Evolutionary conservation across 192 early-diverging fungal genomes (phyloP).

Genomic region (Entomortierella chlamydospora): DNA sequence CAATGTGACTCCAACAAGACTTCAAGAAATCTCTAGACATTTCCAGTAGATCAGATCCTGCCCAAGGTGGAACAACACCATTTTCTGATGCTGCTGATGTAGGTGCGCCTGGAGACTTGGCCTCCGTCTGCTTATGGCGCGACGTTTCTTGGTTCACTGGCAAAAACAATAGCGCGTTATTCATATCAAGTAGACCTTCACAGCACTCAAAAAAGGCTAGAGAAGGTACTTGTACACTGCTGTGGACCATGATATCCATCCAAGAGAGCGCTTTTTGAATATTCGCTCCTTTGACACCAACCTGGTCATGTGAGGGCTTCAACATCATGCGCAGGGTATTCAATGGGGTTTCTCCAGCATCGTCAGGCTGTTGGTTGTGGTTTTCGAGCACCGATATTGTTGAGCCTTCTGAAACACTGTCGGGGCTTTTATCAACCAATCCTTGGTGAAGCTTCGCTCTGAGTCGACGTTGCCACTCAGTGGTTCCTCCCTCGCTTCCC

Average conservation of each 20-base stretch:
- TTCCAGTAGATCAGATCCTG: not conserved
- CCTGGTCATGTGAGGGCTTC: slow-evolving; percentile 1
- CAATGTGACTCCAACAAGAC: slow-evolving; percentile 19
- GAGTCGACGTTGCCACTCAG: slow-evolving; percentile 24
- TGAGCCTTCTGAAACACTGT: not conserved
- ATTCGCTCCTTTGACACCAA: not conserved
- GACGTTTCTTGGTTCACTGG: not conserved
- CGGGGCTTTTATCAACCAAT: not conserved
- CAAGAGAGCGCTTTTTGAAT: slow-evolving; percentile 12
- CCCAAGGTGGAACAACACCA: not conserved
- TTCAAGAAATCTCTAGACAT: slow-evolving; percentile 11
- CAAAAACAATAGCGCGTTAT: not conserved
- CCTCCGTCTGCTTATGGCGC: not conserved
- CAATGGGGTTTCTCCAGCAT: slow-evolving; percentile 14
- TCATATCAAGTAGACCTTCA: slow-evolving; percentile 9
- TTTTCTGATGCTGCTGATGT: not conserved
- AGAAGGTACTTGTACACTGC: slow-evolving; percentile 15
- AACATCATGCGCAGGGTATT: slow-evolving; percentile 13
- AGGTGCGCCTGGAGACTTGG: not conserved
- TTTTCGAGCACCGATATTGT: not conserved
- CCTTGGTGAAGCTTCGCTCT: slow-evolving; percentile 18
- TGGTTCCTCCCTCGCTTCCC: slow-evolving; percentile 1
- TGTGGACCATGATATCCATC: slow-evolving; percentile 36
- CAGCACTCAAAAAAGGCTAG: slow-evolving; percentile 29
- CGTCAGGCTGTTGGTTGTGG: not conserved